Evolutionary conservation across 2,329 filamentous ascomycete species (phyloP), one percentile per base, ranked within the genome.

Genomic region (Colletotrichum tanaceti): DNA sequence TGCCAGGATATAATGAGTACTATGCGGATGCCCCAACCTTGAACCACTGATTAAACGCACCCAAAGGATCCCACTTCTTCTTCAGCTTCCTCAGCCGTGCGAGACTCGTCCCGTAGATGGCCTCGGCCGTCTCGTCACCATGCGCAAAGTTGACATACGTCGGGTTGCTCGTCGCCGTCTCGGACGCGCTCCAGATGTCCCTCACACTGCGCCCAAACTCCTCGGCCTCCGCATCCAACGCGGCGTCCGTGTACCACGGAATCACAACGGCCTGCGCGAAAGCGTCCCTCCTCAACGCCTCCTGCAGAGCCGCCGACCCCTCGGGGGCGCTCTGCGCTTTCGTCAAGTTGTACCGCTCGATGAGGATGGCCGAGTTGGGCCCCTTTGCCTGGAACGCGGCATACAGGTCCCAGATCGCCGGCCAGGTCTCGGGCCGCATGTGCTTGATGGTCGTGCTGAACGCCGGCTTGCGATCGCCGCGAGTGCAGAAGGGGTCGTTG

Each of bases 401-500:
- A 70, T 79, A 82, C 35, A 78, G 70, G 53, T 81, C 73, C 78
- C 79, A 83, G 39, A 81, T 73, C 28, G 75, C 69, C 5, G 75
- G 76, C 79, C 80, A 83, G n/a, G 75, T 76, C 0, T 72, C 44
- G 0, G 79, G 72, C 39, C 75, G 72, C 76, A 83, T 76, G 20
- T 68, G 73, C 9, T 73, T 74, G 52, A 82, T 72, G 6, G 74
- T 75, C 1, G 75, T 75, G 60, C 74, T 76, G 70, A 76, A 81
- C 6, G 78, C 74, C 1, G 80, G 80, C 71, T 83, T 83, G 53
- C 80, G 78, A 1, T 72, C 79, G 9, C 77, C 79, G 2, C 73
- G 73, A 2, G 61, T 59, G 71, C 81, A 83, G 72, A 81, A 80
- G 5, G 70, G 66, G 60, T 79, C 77, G 52, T 75, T 77, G 5